A percentile compares a stretch with the other conserved stretches of the same genome.
Evolutionary conservation across 2,329 filamentous ascomycete species (phyloP).

Genomic region (Cladosporium sp.): DNA sequence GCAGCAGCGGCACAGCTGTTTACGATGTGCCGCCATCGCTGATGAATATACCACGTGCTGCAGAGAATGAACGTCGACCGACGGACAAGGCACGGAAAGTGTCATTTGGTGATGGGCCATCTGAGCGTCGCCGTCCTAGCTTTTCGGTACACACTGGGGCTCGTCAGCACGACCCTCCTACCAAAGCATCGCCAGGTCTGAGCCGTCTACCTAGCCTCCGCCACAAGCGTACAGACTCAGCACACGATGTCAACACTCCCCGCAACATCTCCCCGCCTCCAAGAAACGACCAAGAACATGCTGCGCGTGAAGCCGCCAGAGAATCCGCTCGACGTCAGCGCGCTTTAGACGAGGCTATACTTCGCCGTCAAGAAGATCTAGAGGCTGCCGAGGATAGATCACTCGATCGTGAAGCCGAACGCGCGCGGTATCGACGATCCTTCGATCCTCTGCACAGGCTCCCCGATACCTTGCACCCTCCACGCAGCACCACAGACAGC

Average conservation of each 20-base stretch:
- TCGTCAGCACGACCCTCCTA: slow-evolving; percentile 15
- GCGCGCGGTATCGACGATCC: neutral
- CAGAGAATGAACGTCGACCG: slow-evolving; percentile 24
- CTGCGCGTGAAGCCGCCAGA: neutral
- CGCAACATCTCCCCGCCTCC: neutral
- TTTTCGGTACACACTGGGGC: slow-evolving; percentile 20
- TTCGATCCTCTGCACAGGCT: neutral
- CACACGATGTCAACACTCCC: slow-evolving; percentile 15
- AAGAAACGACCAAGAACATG: slow-evolving; percentile 6
- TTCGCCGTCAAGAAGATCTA: neutral
- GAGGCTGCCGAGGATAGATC: slow-evolving; percentile 5
- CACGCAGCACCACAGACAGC: neutral
- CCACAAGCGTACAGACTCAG: slow-evolving; percentile 23
- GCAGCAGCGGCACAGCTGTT: slow-evolving; percentile 29
- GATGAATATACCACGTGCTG: slow-evolving; percentile 22
- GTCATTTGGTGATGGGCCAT: slow-evolving; percentile 15
- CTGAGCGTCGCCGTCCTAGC: slow-evolving; percentile 21
- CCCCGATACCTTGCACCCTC: neutral
- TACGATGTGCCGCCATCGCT: slow-evolving; percentile 27
- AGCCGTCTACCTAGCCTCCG: slow-evolving; percentile 22
- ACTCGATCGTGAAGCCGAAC: slow-evolving; percentile 13
- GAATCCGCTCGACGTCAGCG: neutral
- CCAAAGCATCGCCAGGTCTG: slow-evolving; percentile 25
- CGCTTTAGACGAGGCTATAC: neutral
- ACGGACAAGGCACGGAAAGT: slow-evolving; percentile 15